Evolutionary conservation across 192 early-diverging fungal genomes (phyloP).

Genomic region (Coemansia sp.): DNA sequence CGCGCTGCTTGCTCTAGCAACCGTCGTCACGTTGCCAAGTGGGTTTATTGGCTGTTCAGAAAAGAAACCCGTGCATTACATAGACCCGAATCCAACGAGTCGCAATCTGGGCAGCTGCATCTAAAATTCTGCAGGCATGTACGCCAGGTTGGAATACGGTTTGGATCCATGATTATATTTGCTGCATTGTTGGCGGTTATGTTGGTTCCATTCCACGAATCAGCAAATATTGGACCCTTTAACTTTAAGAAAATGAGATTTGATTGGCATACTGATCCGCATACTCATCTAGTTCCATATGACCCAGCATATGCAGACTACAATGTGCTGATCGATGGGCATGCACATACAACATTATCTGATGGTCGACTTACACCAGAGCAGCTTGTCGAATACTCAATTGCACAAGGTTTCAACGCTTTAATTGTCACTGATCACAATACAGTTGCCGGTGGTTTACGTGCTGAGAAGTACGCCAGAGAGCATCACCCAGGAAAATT

Average conservation of each 20-base stretch:
- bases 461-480: constrained; percentile 58
- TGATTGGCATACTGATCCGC: constrained; percentile 28
- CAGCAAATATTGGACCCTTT: constrained; percentile 18
- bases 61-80: no score
- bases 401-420: constrained; percentile 71
- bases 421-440: constrained; percentile 73
- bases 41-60: no score
- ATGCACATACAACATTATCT: constrained; percentile 62
- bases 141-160: constrained; percentile 8
- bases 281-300: constrained; percentile 21
- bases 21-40: no score
- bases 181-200: constrained; percentile 13
- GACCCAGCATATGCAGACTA: constrained; percentile 33
- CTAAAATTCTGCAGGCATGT: background rate
- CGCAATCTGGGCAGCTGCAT: no score
- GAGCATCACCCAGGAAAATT: constrained; percentile 55
- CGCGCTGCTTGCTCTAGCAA: no score
- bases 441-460: constrained; percentile 60
- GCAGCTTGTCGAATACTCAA: constrained; percentile 63
- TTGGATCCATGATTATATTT: constrained; percentile 12
- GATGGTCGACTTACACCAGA: constrained; percentile 61
- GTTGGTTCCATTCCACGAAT: constrained; percentile 18
- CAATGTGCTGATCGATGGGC: constrained; percentile 64
- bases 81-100: no score
- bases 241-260: constrained; percentile 22